These are phyloP conservation scores for Botryobasidium botryosum DNA, from an alignment of 768 basidiomycete species.

Conservation along the genomic window DNA sequence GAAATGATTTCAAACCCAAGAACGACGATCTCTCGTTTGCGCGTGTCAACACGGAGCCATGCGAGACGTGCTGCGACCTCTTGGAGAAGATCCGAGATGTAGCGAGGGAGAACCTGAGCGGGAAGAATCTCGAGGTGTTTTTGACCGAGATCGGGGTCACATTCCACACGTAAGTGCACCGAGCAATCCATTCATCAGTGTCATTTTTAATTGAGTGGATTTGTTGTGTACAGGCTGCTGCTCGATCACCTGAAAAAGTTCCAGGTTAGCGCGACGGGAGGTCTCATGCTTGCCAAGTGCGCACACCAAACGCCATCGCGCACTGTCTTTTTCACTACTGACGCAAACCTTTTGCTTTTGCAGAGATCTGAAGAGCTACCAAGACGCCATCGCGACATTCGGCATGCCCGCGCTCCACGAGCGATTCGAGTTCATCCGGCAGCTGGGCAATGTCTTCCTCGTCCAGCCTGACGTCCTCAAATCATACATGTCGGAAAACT, in stretches of 20 bases:
- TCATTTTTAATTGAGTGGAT: background rate
- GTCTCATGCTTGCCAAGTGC: conserved; percentile 94
- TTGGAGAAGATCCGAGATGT: conserved; percentile 68
- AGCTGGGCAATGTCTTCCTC: conserved; percentile 93
- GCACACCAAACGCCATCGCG: conserved; percentile 13
- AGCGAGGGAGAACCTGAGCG: conserved; percentile 60
- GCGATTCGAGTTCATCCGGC: conserved; percentile 94
- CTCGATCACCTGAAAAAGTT: conserved; percentile 93
- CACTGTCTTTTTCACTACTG: background rate
- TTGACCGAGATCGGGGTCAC: conserved; percentile 85
- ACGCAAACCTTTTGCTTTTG: background rate
- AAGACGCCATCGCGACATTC: conserved; percentile 77
- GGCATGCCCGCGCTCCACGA: conserved; percentile 70
- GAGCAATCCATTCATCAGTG: no score
- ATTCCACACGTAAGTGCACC: conserved; percentile 66
- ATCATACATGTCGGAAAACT: conserved; percentile 87
- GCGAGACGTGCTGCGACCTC: conserved; percentile 65
- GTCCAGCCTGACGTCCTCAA: conserved; percentile 89
- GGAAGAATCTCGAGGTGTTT: conserved; percentile 86
- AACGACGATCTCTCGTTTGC: conserved; percentile 95
- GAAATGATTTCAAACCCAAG: conserved; percentile 88
- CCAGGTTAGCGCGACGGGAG: conserved; percentile 90
- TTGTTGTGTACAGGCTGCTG: conserved; percentile 39
- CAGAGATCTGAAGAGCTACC: conserved; percentile 93
- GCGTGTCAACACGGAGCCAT: conserved; percentile 87